Percentiles rank a stretch among this genome's conserved stretches.
Evolutionary conservation across 2,329 filamentous ascomycete genomes (phyloP).

Genomic region (Hypoxylon sp.): DNA sequence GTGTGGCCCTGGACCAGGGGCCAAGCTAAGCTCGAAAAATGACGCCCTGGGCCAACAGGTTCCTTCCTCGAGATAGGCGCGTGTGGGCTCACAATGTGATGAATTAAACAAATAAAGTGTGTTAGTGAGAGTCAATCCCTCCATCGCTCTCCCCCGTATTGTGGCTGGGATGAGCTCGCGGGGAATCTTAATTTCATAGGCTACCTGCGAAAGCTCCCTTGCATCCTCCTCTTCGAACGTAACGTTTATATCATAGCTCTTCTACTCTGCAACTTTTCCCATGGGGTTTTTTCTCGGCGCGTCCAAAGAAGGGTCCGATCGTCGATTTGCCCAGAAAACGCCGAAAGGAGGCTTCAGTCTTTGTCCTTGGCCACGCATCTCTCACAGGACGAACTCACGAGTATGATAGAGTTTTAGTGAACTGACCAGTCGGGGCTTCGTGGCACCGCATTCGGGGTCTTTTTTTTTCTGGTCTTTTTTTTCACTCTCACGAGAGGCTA

Average conservation of each 20-base stretch:
- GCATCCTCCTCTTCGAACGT: slow-evolving; percentile 27
- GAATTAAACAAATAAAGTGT: not conserved
- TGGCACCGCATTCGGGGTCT: slow-evolving; percentile 27
- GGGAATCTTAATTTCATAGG: slow-evolving; percentile 23
- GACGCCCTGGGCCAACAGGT: not conserved
- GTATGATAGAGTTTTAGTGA: not conserved
- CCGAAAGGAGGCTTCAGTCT: slow-evolving; percentile 2
- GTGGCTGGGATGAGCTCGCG: slow-evolving; percentile 5
- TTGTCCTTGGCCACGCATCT: slow-evolving; percentile 20
- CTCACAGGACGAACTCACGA: not conserved
- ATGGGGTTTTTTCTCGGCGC: slow-evolving; percentile 11
- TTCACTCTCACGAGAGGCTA: slow-evolving; percentile 27
- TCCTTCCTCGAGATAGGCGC: not conserved
- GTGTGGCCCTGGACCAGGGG: not conserved
- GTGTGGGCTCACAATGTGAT: not conserved
- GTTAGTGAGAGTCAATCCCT: not conserved
- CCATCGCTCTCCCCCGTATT: not conserved
- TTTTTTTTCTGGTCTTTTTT: slow-evolving; percentile 4
- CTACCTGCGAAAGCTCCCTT: slow-evolving; percentile 16
- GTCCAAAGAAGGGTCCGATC: slow-evolving; percentile 17
- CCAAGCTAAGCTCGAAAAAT: not conserved
- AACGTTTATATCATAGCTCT: slow-evolving; percentile 31
- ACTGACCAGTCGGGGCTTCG: slow-evolving; percentile 18
- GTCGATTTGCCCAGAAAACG: slow-evolving; percentile 11
- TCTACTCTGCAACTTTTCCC: slow-evolving; percentile 1